Evolutionary conservation across 2,329 filamentous ascomycete species (phyloP).

Genomic region (Monosporascus sp.): DNA sequence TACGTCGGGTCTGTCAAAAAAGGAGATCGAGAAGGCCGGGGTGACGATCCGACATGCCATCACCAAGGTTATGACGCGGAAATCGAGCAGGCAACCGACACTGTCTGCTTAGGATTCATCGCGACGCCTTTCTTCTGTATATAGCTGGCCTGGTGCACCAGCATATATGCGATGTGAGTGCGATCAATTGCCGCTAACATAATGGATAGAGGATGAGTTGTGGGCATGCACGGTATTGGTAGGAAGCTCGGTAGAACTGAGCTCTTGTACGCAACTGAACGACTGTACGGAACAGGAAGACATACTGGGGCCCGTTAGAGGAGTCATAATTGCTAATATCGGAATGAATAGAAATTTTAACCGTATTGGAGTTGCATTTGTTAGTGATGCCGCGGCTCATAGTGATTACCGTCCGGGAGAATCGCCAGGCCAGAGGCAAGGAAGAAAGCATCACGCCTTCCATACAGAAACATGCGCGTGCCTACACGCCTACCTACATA

Average conservation of each 20-base stretch:
- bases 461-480: background rate
- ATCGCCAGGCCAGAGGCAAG: too few relatives aligned
- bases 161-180: too few relatives aligned
- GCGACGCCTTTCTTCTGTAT: slow-evolving; percentile 6
- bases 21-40: slow-evolving; percentile 93
- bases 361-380: too few relatives aligned
- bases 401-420: too few relatives aligned
- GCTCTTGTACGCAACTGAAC: background rate
- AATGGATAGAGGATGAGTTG: background rate
- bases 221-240: background rate
- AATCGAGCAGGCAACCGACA: slow-evolving; percentile 44
- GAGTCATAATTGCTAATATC: background rate
- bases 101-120: slow-evolving; percentile 25
- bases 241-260: background rate
- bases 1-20: slow-evolving; percentile 80
- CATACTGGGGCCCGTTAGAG: background rate
- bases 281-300: background rate
- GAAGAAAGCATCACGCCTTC: too few relatives aligned
- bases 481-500: background rate
- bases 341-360: background rate
- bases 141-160: background rate
- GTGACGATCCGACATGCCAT: slow-evolving; percentile 84
- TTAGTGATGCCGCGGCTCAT: too few relatives aligned
- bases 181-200: background rate
- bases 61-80: slow-evolving; percentile 78